Evolutionary conservation across 768 basidiomycete species (phyloP).

Genomic region (Myochromella boudieri): DNA sequence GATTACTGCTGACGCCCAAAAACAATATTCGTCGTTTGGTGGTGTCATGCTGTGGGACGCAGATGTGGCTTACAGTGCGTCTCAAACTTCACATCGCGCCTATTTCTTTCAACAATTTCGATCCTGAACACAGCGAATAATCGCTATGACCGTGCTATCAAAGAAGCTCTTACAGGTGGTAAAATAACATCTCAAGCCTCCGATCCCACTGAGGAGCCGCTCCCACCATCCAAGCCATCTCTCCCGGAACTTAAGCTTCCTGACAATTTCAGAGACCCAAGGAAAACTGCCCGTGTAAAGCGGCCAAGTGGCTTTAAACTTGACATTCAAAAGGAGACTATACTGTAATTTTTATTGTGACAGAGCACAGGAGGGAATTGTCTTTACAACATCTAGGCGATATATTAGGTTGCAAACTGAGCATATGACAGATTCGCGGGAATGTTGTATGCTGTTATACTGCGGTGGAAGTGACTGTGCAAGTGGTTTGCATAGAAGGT

Average conservation of each 20-base stretch:
- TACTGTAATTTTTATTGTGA: too few species aligned
- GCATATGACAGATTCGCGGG: too few species aligned
- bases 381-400: too few species aligned
- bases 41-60: slow-evolving; percentile 54
- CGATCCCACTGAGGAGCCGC: neutral
- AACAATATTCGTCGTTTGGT: slow-evolving; percentile 59
- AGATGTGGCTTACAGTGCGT: slow-evolving; percentile 39
- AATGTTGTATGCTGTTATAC: too few species aligned
- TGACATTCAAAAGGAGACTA: slow-evolving; percentile 10
- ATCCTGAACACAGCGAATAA: slow-evolving; percentile 35
- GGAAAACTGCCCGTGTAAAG: slow-evolving; percentile 32
- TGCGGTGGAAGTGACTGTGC: too few species aligned
- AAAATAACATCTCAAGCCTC: slow-evolving; percentile 8
- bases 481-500: too few species aligned
- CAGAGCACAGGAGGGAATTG: too few species aligned
- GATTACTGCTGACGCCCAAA: slow-evolving; percentile 43
- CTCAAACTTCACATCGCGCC: slow-evolving; percentile 19
- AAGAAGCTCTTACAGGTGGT: slow-evolving; percentile 39
- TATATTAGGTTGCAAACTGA: too few species aligned
- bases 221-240: slow-evolving; percentile 1
- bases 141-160: slow-evolving; percentile 49
- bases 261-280: slow-evolving; percentile 28
- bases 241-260: slow-evolving; percentile 13
- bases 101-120: neutral
- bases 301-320: slow-evolving; percentile 25